Evolutionary conservation across 108 stramenopile genomes (phyloP), one percentile per base, ranked within the genome.

Genomic region (Pseudonitzschia delicatissima): DNA sequence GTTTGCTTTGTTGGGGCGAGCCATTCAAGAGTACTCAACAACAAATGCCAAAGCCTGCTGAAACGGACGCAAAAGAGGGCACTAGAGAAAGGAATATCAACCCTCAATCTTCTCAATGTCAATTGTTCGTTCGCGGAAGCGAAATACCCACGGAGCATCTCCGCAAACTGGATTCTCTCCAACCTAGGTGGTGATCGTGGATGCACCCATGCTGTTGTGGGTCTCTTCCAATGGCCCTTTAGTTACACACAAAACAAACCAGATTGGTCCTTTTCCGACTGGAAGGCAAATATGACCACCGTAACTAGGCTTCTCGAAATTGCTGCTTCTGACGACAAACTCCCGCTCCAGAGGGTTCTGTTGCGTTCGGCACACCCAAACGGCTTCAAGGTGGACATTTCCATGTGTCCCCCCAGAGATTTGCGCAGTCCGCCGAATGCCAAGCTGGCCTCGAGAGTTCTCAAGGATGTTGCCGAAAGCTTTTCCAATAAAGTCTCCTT

Each of bases 191-290:
- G 37, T 6, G 11, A 39, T 39, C 37, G 37, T 6, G n/a, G n/a
- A 20, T 53, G 51, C 13, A 53, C 51, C 7, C 51, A 53, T 23
- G 51, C 15, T 27, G 51, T 53, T 23, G 11, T 53, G 26, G 51
- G 51, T 5, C 15, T 53, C 26, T 53, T 31, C 29, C 51, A 53
- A 23, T 53, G 51, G 51, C 51, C 51, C 26, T 53, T 53, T 23
- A 53, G 51, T 23, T 28, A 13, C 7, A 9, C 21, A 25, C 28
- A 53, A 28, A 27, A 7, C 26, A 8, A 31, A 31, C 51, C 51
- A 53, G 9, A 53, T 12, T 28, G 6, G 11, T 23, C 29, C 51
- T 53, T 53, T 53, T 4, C 7, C 29, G 26, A 28, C 0, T 53
- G 51, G 51, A 53, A 53, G 26, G 11, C 6, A 7, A 26, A 53